Evolutionary conservation across 2,329 filamentous ascomycete species (phyloP).

Genomic region (Talaromyces albobiverticillius): DNA sequence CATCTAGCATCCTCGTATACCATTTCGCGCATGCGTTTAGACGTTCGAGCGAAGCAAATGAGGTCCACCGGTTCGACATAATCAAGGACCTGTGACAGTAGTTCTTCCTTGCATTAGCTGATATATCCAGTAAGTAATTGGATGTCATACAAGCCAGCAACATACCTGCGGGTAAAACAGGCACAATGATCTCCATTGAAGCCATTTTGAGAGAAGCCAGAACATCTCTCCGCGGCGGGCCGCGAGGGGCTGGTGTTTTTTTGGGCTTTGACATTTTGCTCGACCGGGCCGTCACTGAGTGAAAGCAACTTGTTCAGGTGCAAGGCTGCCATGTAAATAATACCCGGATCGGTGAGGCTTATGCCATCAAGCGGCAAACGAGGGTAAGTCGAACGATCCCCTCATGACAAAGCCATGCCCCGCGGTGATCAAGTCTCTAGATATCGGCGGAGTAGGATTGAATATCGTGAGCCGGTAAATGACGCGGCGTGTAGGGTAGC

Average conservation of each 20-base stretch:
- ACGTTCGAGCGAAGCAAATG: constrained; percentile 78
- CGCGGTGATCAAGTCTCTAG: not conserved
- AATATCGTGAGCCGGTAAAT: not conserved
- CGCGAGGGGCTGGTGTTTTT: constrained; percentile 36
- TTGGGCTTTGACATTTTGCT: constrained; percentile 49
- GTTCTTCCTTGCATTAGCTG: constrained; percentile 57
- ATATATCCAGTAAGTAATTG: not conserved
- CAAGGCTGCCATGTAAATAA: not conserved
- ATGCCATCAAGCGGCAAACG: constrained; percentile 7
- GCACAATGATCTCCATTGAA: constrained; percentile 74
- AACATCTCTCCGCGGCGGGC: constrained; percentile 51
- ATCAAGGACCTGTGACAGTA: constrained; percentile 82
- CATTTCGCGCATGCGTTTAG: constrained; percentile 90
- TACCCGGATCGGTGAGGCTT: not conserved
- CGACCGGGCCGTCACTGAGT: constrained; percentile 24
- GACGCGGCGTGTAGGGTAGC: not conserved
- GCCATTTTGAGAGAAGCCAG: constrained; percentile 76
- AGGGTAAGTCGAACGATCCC: not conserved
- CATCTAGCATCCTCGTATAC: constrained; percentile 97
- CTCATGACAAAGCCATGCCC: not conserved
- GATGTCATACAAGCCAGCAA: constrained; percentile 1
- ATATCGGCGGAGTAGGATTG: not conserved
- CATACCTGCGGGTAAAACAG: constrained; percentile 77
- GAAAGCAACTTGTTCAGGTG: not conserved
- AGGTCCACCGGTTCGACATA: constrained; percentile 83